Percentiles rank a stretch among this genome's conserved stretches.
Conservation (phyloP, 2,329 filamentous ascomycete genomes). For the Orbilia quercus region DNA sequence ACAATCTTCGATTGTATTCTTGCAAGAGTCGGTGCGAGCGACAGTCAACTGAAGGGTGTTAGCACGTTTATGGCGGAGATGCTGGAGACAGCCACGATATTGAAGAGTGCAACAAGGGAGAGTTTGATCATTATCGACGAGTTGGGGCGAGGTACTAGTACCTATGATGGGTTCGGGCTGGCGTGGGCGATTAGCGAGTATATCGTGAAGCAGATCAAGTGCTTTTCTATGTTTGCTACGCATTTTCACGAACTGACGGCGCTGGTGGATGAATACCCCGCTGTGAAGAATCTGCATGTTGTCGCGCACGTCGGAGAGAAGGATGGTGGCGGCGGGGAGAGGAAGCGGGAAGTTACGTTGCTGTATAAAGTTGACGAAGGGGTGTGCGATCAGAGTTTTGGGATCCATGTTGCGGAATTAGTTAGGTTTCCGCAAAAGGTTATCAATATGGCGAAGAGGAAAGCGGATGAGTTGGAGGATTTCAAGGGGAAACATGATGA, state of each 20-base stretch:
- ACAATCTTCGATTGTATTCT: conserved; percentile 98
- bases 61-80: conserved; percentile 99
- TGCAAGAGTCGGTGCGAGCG: conserved; percentile 92
- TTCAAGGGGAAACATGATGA: conserved; percentile 83
- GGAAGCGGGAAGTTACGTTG: conserved; percentile 85
- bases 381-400: conserved; percentile 96
- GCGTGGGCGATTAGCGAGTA: conserved; percentile 99
- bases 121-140: conserved; percentile 99
- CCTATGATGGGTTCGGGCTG: conserved; percentile 98
- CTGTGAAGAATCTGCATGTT: conserved; percentile 93
- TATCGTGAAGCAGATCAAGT: conserved; percentile 93
- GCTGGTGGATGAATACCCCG: conserved; percentile 83
- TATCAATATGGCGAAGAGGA: conserved; percentile 98
- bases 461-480: conserved; percentile 97
- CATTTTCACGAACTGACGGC: conserved; percentile 98
- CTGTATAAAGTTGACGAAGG: conserved; percentile 95
- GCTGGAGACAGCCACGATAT: conserved; percentile 97
- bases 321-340: conserved; percentile 64
- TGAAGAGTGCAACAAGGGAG: conserved; percentile 94
- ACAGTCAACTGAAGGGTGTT: conserved; percentile 96
- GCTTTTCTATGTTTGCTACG: conserved; percentile 93
- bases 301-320: conserved; percentile 83
- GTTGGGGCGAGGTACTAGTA: conserved; percentile 93
- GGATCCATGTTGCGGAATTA: conserved; percentile 96
- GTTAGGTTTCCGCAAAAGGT: conserved; percentile 97